These are phyloP conservation scores for Sideroxylon spinosum DNA, from an alignment of 179 eudicot species.

Conservation along the genomic window DNA sequence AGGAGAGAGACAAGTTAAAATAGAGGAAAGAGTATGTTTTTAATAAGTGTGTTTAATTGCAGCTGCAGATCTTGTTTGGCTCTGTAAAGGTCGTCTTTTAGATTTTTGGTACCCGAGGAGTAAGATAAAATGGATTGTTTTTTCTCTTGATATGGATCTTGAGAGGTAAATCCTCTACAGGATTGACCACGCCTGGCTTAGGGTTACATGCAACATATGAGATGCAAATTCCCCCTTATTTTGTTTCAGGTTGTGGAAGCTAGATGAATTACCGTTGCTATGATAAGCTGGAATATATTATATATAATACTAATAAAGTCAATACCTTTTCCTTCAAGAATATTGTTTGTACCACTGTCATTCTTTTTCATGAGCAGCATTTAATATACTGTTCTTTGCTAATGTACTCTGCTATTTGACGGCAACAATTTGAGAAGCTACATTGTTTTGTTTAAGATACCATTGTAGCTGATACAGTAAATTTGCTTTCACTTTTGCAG, in stretches of 20 bases:
- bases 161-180: not conserved
- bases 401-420: not conserved
- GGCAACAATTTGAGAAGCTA: not conserved
- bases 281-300: not conserved
- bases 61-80: not conserved
- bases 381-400: not conserved
- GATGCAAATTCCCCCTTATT: not conserved
- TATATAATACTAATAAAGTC: not conserved
- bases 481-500: conserved; percentile 42
- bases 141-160: not conserved
- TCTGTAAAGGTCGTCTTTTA: not conserved
- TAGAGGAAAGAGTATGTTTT: no score
- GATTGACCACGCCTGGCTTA: not conserved
- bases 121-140: not conserved
- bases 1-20: not conserved
- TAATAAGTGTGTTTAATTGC: not conserved
- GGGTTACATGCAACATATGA: not conserved
- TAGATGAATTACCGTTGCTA: conserved; percentile 4
- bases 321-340: not conserved
- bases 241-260: not conserved
- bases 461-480: not conserved
- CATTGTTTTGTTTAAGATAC: not conserved
- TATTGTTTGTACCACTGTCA: not conserved
- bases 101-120: not conserved
- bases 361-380: not conserved